phyloP scores from a whole-genome alignment of 345 rosid species.

The Pseudoturritis turrita region DNA sequence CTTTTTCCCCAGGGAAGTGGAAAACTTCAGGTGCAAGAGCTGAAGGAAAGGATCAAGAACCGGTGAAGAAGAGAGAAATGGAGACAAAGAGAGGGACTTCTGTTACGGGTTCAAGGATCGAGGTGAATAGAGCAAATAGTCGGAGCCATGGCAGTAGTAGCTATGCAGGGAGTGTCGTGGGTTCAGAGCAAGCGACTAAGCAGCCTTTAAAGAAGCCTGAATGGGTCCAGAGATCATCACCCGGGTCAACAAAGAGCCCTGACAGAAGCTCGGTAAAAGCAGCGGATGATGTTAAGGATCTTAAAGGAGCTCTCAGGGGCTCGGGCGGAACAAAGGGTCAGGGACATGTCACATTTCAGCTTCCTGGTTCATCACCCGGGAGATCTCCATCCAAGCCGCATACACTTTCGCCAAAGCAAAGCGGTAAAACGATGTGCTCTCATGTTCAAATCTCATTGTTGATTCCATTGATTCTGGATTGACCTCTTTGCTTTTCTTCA shows the following conservation, averaged over 20 bases:
- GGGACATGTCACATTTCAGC: slow-evolving; percentile 28
- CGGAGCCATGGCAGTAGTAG: background rate
- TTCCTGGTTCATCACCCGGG: slow-evolving; percentile 12
- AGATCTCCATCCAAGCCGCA: slow-evolving; percentile 1
- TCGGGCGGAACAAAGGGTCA: slow-evolving; percentile 16
- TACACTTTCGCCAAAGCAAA: slow-evolving; percentile 15
- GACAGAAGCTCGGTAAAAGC: background rate
- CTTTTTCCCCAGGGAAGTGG: background rate
- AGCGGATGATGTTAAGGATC: slow-evolving; percentile 5
- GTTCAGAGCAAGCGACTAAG: slow-evolving; percentile 10
- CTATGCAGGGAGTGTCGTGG: background rate
- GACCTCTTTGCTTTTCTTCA: background rate
- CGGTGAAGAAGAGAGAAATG: background rate
- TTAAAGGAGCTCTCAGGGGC: slow-evolving; percentile 24
- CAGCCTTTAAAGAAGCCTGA: slow-evolving; percentile 7
- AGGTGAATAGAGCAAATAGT: background rate
- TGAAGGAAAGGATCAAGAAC: slow-evolving; percentile 12
- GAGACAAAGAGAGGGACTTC: slow-evolving; percentile 2
- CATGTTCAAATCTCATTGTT: slow-evolving; percentile 7
- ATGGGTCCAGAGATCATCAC: slow-evolving; percentile 16
- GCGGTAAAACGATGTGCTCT: background rate
- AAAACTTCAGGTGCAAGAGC: background rate
- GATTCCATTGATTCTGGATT: background rate
- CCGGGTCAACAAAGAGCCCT: background rate
- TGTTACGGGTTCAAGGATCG: background rate